These are phyloP conservation scores for Suhomyces ambrosiae DNA, from an alignment of 1,139 yeast genomes.

Conservation along the genomic window DNA sequence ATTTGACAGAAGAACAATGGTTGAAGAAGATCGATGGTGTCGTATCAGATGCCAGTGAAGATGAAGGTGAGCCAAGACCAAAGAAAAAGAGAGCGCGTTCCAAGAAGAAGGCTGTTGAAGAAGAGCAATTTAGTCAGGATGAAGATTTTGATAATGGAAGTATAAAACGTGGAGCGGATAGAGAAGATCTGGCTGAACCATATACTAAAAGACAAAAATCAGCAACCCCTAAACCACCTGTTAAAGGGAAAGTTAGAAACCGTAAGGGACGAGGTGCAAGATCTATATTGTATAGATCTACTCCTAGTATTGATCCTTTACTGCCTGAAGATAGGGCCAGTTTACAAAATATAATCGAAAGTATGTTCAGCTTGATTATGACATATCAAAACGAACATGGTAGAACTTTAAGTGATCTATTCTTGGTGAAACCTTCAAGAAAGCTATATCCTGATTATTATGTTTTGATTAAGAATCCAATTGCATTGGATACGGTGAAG, in stretches of 20 bases:
- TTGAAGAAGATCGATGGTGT: constrained; percentile 58
- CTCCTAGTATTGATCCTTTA: constrained; percentile 45
- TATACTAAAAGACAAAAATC: constrained; percentile 28
- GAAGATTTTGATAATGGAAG: constrained; percentile 19
- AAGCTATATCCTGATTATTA: constrained; percentile 86
- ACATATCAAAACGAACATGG: constrained; percentile 47
- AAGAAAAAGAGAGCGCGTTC: constrained; percentile 31
- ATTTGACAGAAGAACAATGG: constrained; percentile 81
- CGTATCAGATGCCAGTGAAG: constrained; percentile 39
- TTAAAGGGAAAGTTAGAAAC: constrained; percentile 17
- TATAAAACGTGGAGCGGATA: constrained; percentile 4
- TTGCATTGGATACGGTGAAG: constrained; percentile 70
- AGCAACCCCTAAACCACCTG: constrained; percentile 28
- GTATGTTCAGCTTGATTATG: constrained; percentile 47
- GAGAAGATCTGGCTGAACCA: constrained; percentile 12
- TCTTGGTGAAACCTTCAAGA: constrained; percentile 69
- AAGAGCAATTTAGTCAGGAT: constrained; percentile 16
- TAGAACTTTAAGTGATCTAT: constrained; percentile 57
- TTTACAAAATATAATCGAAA: constrained; percentile 44
- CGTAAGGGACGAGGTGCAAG: constrained; percentile 22
- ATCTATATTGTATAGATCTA: constrained; percentile 34
- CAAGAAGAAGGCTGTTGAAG: constrained; percentile 24
- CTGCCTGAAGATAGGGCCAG: constrained; percentile 43
- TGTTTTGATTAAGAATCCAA: constrained; percentile 74
- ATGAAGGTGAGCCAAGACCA: constrained; percentile 26